Conservation (phyloP, 2,329 filamentous ascomycete genomes). For the Gaeumannomyces tritici region DNA sequence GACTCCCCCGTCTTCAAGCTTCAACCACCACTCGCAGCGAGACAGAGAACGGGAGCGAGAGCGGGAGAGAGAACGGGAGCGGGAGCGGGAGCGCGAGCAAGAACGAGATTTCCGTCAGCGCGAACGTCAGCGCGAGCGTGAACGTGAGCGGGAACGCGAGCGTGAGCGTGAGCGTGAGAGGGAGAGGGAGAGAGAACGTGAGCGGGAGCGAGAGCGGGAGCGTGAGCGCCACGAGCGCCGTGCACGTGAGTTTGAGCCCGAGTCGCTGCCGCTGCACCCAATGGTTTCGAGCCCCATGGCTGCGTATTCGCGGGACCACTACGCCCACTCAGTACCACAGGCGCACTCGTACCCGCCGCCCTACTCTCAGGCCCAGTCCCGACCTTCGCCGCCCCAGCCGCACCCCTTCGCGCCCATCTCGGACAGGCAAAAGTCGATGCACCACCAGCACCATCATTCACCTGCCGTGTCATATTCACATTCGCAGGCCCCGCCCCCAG, state of each 20-base stretch:
- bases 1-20: background rate
- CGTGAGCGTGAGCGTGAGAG: background rate
- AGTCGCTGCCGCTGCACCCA: background rate
- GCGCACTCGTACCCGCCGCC: slow-evolving; percentile 1
- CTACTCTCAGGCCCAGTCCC: background rate
- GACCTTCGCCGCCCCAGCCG: background rate
- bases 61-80: background rate
- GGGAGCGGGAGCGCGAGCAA: background rate
- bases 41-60: background rate
- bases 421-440: background rate
- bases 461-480: background rate
- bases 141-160: background rate
- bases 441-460: background rate
- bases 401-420: background rate
- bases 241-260: background rate
- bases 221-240: background rate
- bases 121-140: background rate
- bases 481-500: background rate
- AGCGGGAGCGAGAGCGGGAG: background rate
- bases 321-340: background rate
- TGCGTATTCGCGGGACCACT: background rate
- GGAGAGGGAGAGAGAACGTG: background rate
- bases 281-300: background rate
- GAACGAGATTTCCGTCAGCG: background rate
- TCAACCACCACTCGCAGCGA: background rate